A percentile compares a stretch with the other conserved stretches of the same genome.
Conservation (phyloP, 2,329 filamentous ascomycete species). For the Neurospora sp. region DNA sequence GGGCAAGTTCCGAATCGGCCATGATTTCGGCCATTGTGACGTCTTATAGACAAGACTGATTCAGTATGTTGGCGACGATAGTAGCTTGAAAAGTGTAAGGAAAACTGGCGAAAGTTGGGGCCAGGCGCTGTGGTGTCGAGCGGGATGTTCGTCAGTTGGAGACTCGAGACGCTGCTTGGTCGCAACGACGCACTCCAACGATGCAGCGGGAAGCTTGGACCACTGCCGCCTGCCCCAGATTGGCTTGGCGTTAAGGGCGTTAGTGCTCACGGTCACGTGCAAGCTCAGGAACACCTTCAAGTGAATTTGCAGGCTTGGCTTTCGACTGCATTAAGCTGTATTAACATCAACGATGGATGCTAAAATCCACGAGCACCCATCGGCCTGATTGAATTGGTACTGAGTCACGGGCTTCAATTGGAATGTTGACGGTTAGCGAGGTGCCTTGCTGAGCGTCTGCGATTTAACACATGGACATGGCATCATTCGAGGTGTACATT, state of each 20-base stretch:
- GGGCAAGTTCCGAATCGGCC: constrained; percentile 52
- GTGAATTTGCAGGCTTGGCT: neutral
- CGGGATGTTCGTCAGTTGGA: neutral
- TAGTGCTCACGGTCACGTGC: neutral
- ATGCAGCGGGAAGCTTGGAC: neutral
- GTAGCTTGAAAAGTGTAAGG: neutral
- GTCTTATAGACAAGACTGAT: neutral
- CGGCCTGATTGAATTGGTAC: neutral
- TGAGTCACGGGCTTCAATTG: neutral
- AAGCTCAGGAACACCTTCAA: neutral
- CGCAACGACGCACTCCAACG: neutral
- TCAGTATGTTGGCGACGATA: neutral
- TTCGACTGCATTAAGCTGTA: neutral
- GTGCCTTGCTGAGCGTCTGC: neutral
- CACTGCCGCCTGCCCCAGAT: neutral
- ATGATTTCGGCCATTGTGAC: constrained; percentile 37
- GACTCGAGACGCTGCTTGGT: neutral
- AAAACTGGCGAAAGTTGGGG: neutral
- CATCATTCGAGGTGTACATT: neutral
- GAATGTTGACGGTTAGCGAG: neutral
- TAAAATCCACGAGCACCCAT: neutral
- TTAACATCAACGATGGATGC: neutral
- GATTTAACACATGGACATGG: neutral
- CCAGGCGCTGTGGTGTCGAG: neutral
- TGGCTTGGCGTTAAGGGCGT: neutral